A percentile compares a stretch with the other conserved stretches of the same genome.
Conservation (phyloP, 169 alveolate species). For the Plasmodium adleri region DNA sequence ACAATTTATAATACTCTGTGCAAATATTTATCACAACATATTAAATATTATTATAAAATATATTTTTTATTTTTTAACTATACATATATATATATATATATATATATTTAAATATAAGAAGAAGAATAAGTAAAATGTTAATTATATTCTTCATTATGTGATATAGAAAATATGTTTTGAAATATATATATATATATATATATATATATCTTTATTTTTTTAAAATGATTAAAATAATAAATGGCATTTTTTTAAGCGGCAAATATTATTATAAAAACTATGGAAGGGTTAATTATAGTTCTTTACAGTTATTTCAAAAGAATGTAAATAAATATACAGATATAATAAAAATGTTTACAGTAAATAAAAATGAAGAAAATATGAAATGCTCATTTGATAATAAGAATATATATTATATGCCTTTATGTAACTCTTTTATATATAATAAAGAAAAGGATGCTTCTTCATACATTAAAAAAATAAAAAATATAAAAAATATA, state of each 20-base stretch:
- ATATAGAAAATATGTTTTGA: too few species aligned
- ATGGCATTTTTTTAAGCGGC: slow-evolving; percentile 24
- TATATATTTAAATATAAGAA: background rate
- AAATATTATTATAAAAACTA: slow-evolving; percentile 30
- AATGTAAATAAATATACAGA: slow-evolving; percentile 3
- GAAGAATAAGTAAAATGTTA: too few species aligned
- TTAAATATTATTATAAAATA: too few species aligned
- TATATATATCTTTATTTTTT: background rate
- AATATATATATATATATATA: background rate
- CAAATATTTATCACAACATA: too few species aligned
- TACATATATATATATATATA: background rate
- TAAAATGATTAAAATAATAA: slow-evolving; percentile 50
- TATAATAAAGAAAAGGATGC: slow-evolving; percentile 5
- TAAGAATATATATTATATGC: background rate
- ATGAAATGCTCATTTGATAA: background rate
- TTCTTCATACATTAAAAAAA: background rate
- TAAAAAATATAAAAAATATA: slow-evolving; percentile 9
- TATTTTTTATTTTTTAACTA: too few species aligned
- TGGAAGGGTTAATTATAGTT: background rate
- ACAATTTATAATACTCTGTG: too few species aligned
- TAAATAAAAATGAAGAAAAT: slow-evolving; percentile 1
- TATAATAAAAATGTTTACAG: background rate
- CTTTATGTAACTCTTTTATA: slow-evolving; percentile 18
- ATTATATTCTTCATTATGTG: too few species aligned
- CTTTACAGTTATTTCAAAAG: slow-evolving; percentile 19